These are phyloP conservation scores for Debaryomyces fabryi DNA, from an alignment of 1,139 yeast species.

Conservation along the genomic window DNA sequence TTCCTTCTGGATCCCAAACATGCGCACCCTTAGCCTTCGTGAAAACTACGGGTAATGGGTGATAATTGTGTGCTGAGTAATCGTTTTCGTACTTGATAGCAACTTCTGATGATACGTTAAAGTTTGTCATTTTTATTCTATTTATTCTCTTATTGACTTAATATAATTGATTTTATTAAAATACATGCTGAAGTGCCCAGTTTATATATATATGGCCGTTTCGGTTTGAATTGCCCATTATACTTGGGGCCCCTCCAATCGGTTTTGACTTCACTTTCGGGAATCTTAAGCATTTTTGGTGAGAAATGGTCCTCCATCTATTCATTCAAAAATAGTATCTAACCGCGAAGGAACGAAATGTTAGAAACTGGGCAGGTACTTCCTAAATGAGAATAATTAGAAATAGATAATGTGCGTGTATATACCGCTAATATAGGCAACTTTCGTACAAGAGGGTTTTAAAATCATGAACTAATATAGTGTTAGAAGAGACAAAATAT, in stretches of 20 bases:
- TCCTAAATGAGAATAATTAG: constrained; percentile 3
- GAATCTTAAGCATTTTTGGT: not conserved
- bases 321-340: not conserved
- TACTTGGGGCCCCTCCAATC: not conserved
- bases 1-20: constrained; percentile 98
- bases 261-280: not conserved
- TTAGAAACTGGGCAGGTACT: not conserved
- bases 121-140: constrained; percentile 19
- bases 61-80: constrained; percentile 96
- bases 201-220: not conserved
- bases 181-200: not conserved
- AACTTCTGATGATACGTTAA: constrained; percentile 60
- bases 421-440: constrained; percentile 1
- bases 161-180: not conserved
- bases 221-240: constrained; percentile 6
- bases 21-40: constrained; percentile 86
- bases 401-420: constrained; percentile 2
- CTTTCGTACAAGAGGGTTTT: not conserved
- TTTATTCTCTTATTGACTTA: not conserved
- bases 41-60: constrained; percentile 94
- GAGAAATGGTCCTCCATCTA: not conserved
- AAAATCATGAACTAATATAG: not conserved
- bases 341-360: not conserved
- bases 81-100: constrained; percentile 72
- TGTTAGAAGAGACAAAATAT: not conserved